phyloP scores from a whole-genome alignment of 495 filamentous ascomycete genomes.

The Lasiosphaeria hispida region DNA sequence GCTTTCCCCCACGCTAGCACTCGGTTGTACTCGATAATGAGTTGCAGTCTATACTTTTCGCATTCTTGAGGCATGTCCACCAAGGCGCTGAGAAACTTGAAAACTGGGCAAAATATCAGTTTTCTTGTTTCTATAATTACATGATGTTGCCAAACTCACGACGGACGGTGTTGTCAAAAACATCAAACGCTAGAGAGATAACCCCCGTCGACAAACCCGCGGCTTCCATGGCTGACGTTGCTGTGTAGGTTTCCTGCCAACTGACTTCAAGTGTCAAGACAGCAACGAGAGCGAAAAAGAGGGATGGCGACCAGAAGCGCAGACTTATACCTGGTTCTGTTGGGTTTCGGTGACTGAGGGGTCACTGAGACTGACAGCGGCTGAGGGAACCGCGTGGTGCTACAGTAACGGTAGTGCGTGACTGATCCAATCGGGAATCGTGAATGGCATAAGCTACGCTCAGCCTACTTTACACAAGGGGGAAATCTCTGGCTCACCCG shows the following conservation, averaged over 20 bases:
- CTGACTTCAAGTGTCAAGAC: background rate
- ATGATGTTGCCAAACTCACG: constrained; percentile 13
- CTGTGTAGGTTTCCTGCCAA: background rate
- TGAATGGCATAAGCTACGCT: too few species aligned
- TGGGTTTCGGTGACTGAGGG: too few species aligned
- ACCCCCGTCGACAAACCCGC: constrained; percentile 16
- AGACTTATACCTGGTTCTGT: too few species aligned
- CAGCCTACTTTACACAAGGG: too few species aligned
- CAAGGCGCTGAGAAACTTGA: constrained; percentile 32
- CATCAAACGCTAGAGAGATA: constrained; percentile 30
- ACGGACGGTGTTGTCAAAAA: constrained; percentile 30
- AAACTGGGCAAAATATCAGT: constrained; percentile 11
- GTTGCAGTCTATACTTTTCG: constrained; percentile 32
- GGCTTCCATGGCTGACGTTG: constrained; percentile 19
- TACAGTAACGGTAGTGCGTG: too few species aligned
- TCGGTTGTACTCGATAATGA: constrained; percentile 37
- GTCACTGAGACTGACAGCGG: too few species aligned
- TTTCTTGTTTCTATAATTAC: background rate
- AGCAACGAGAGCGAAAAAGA: background rate
- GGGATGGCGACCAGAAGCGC: too few species aligned
- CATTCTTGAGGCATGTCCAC: constrained; percentile 34
- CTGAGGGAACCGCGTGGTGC: too few species aligned
- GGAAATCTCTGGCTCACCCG: too few species aligned
- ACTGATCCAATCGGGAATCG: too few species aligned
- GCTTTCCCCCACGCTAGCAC: constrained; percentile 36